Evolutionary conservation across 2,329 filamentous ascomycete genomes (phyloP), one percentile per base, ranked within the genome.

Genomic region (Apiospora phragmitis): DNA sequence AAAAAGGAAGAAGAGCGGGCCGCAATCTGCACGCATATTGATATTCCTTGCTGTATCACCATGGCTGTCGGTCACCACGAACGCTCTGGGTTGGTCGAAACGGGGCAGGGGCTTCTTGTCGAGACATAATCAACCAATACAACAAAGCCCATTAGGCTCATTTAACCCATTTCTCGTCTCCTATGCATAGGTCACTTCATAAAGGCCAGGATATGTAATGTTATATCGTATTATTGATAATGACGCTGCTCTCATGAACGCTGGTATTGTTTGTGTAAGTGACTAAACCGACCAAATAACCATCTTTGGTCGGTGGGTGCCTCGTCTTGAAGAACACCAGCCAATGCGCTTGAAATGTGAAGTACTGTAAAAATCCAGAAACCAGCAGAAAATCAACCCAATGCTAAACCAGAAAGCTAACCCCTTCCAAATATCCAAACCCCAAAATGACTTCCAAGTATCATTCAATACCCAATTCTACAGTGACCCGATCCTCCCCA

Each of bases 301-400:
- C 32, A 4, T 32, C 24, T 55, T 55, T n/a, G 55, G 55, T 14
- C 55, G 8, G 32, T 35, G 11, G 55, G 55, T 24, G 32, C 14
- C 55, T 38, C 55, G 18, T 62, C 55, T 62, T 47, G 55, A 62
- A 62, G 55, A 62, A 62, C 55, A 62, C 55, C 55, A 38, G 14
- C 32, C 32, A 62, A 62, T 62, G 32, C 55, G 55, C 55, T 62
- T 62, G 18, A 24, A 62, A 62, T 35, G 35, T 26, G 9, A 62
- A 62, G 9, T 62, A 38, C 9, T n/a, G 55, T 38, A 38, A 62
- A 62, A 35, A 35, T 59, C 9, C 55, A 62, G 18, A 38, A 62
- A 11, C 29, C 55, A 62, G 24, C 18, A 62, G 24, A 29, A 55
- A 55, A n/a, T n/a, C 26, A 32, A 62, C 55, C 55, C 55, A 38